A percentile compares a stretch with the other conserved stretches of the same genome.
Conservation (phyloP, 2,329 filamentous ascomycete genomes). For the Pseudogymnoascus pannorum region DNA sequence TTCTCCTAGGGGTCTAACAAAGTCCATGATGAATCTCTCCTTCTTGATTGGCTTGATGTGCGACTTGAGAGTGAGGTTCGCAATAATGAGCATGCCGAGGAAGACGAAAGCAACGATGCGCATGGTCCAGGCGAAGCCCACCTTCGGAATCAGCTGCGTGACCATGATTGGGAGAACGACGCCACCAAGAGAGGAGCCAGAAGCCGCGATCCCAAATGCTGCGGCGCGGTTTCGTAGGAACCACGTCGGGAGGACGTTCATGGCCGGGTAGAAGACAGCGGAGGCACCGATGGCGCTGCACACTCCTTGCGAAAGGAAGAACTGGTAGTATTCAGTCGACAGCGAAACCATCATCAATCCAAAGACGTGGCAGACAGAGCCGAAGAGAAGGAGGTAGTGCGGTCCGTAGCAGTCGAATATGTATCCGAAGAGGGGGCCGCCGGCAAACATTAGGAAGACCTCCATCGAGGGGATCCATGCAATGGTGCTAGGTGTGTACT, state of each 20-base stretch:
- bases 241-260: slow-evolving; percentile 38
- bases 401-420: slow-evolving; percentile 58
- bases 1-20: slow-evolving; percentile 33
- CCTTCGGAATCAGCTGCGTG: slow-evolving; percentile 41
- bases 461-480: slow-evolving; percentile 56
- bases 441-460: slow-evolving; percentile 44
- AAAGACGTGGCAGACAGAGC: slow-evolving; percentile 50
- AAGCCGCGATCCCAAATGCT: slow-evolving; percentile 41
- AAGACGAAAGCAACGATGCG: slow-evolving; percentile 49
- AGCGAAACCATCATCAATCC: slow-evolving; percentile 57
- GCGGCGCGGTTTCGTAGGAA: slow-evolving; percentile 41
- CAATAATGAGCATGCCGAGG: slow-evolving; percentile 43
- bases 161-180: slow-evolving; percentile 58
- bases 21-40: slow-evolving; percentile 29
- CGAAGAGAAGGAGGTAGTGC: slow-evolving; percentile 43
- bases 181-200: slow-evolving; percentile 43
- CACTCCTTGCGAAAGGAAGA: slow-evolving; percentile 42
- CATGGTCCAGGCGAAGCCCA: slow-evolving; percentile 53
- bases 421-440: slow-evolving; percentile 56
- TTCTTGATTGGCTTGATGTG: slow-evolving; percentile 37
- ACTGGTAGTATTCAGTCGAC: slow-evolving; percentile 47
- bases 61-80: slow-evolving; percentile 45
- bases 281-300: slow-evolving; percentile 39
- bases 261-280: slow-evolving; percentile 39
- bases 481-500: slow-evolving; percentile 47